Percentiles rank a stretch among this genome's conserved stretches.
Evolutionary conservation across 2,329 filamentous ascomycete species (phyloP).

Genomic region (Claviceps sp.): DNA sequence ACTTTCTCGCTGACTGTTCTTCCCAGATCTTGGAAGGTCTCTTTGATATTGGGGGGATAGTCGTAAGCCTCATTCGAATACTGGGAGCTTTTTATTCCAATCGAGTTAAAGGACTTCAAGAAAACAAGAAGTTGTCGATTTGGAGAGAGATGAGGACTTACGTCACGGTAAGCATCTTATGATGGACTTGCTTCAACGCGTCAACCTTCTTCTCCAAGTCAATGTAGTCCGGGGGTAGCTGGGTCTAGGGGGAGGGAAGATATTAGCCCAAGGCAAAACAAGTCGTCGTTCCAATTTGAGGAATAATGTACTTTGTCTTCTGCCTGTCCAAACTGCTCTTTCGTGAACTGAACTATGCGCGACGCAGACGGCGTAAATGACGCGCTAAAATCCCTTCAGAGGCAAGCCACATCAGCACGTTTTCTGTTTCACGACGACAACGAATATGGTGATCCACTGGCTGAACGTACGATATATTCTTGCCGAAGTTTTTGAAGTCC

Average conservation of each 20-base stretch:
- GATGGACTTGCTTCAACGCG: constrained; percentile 90
- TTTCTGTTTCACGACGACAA: neutral
- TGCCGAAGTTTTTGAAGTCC: constrained; percentile 48
- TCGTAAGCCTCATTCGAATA: constrained; percentile 83
- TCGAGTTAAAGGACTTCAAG: neutral
- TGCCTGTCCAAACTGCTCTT: constrained; percentile 89
- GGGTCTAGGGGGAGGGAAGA: constrained; percentile 46
- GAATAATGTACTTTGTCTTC: constrained; percentile 64
- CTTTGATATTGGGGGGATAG: constrained; percentile 94
- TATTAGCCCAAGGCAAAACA: constrained; percentile 5
- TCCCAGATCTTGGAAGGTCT: constrained; percentile 92
- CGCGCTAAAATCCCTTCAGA: constrained; percentile 49
- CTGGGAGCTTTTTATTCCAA: constrained; percentile 51
- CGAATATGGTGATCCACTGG: neutral
- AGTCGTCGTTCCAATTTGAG: neutral
- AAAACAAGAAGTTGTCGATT: neutral
- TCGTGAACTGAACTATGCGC: constrained; percentile 92
- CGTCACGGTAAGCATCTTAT: constrained; percentile 95
- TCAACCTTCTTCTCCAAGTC: constrained; percentile 98
- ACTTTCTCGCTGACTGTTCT: constrained; percentile 96
- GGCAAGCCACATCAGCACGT: constrained; percentile 10
- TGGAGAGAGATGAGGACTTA: constrained; percentile 34
- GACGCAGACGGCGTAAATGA: constrained; percentile 85
- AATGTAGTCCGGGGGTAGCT: constrained; percentile 93
- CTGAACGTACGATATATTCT: constrained; percentile 37